Evolutionary conservation across 2,329 filamentous ascomycete species (phyloP).

Genomic region (Periconia macrospinosa): DNA sequence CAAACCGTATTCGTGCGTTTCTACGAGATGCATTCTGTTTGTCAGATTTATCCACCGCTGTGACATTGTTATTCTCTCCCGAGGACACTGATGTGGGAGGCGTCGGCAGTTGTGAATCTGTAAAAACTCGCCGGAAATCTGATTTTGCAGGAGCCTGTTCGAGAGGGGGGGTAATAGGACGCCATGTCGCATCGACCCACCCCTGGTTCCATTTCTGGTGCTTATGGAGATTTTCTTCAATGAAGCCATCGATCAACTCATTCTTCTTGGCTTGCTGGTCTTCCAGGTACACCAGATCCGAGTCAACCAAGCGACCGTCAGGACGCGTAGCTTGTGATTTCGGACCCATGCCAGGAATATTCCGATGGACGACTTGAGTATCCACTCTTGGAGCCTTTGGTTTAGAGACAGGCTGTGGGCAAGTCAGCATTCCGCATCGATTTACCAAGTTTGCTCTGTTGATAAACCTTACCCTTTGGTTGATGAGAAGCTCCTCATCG

Average conservation of each 20-base stretch:
- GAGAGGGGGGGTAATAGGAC: conserved; percentile 77
- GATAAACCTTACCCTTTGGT: conserved; percentile 71
- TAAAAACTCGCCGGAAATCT: conserved; percentile 44
- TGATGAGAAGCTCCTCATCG: conserved; percentile 82
- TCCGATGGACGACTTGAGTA: conserved; percentile 63
- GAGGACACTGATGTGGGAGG: conserved; percentile 52
- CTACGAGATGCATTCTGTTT: conserved; percentile 28
- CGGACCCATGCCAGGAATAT: conserved; percentile 61
- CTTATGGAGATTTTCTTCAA: conserved; percentile 84
- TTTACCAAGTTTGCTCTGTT: conserved; percentile 26
- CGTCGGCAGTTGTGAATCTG: conserved; percentile 47
- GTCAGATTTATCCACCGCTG: conserved; percentile 40
- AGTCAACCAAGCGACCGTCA: conserved; percentile 71
- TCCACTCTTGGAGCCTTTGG: conserved; percentile 60
- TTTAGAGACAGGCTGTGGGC: conserved; percentile 39
- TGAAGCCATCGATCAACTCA: conserved; percentile 76
- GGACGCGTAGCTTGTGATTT: conserved; percentile 55
- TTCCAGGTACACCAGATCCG: conserved; percentile 75
- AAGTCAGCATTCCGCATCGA: conserved; percentile 16
- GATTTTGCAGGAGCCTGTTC: conserved; percentile 50
- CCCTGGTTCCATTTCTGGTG: conserved; percentile 91
- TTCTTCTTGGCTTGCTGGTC: conserved; percentile 81
- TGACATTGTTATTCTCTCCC: conserved; percentile 43
- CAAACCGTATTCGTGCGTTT: conserved; percentile 40
- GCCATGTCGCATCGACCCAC: conserved; percentile 84